These are phyloP conservation scores for Aspergillus oerlinghausenensis DNA, from an alignment of 2,329 filamentous ascomycete species.

Conservation along the genomic window DNA sequence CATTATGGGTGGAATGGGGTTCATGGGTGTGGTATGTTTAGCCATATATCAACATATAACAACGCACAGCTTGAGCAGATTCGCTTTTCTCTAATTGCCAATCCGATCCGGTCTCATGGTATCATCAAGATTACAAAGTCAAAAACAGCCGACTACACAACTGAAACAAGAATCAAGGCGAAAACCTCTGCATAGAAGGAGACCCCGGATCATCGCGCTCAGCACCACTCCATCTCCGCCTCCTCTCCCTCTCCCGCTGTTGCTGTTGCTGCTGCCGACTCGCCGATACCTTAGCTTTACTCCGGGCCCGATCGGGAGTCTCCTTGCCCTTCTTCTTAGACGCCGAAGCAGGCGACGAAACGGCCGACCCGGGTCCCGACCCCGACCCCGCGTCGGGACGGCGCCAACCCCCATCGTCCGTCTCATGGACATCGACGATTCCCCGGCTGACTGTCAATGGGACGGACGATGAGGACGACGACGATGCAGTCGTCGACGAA, in stretches of 20 bases:
- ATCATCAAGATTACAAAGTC: background rate
- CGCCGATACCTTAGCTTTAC: slow-evolving; percentile 7
- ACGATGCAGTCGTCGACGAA: slow-evolving; percentile 1
- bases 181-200: slow-evolving; percentile 2
- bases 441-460: slow-evolving; percentile 12
- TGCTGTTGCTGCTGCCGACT: slow-evolving; percentile 1
- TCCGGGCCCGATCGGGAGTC: slow-evolving; percentile 11
- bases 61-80: background rate
- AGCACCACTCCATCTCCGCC: slow-evolving; percentile 18
- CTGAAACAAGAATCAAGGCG: background rate
- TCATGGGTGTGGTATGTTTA: background rate
- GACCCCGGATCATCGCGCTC: slow-evolving; percentile 12
- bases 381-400: slow-evolving; percentile 1
- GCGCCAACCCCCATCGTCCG: slow-evolving; percentile 20
- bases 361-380: background rate
- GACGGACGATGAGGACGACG: background rate
- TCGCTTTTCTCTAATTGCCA: no score
- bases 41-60: background rate
- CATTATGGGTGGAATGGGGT: background rate
- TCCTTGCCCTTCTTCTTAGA: slow-evolving; percentile 7
- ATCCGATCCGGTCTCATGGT: background rate
- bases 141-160: background rate
- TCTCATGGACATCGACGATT: slow-evolving; percentile 20
- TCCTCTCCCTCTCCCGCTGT: slow-evolving; percentile 15
- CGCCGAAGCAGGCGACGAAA: slow-evolving; percentile 6